Evolutionary conservation across 352 stramenopile species (phyloP).

Genomic region (Plasmopara viticola): DNA sequence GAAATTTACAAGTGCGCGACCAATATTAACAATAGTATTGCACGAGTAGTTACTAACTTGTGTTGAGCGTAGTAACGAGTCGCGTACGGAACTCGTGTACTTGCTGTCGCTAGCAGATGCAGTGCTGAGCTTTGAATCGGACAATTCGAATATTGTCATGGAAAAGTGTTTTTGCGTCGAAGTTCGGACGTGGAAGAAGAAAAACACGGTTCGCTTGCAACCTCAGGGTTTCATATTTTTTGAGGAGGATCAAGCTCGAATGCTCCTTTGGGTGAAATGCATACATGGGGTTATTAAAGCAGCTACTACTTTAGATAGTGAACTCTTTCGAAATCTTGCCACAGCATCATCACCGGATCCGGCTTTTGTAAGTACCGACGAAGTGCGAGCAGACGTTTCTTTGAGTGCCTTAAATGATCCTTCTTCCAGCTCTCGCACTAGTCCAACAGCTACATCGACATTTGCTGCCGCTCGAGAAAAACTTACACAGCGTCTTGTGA

Average conservation of each 20-base stretch:
- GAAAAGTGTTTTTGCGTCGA: conserved; percentile 76
- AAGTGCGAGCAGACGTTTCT: conserved; percentile 10
- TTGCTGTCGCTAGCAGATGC: conserved; percentile 52
- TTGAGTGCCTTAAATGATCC: conserved; percentile 5
- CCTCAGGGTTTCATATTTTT: conserved; percentile 69
- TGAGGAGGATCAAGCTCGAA: conserved; percentile 57
- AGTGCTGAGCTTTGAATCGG: conserved; percentile 56
- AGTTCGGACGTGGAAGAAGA: conserved; percentile 66
- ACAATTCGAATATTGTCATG: conserved; percentile 60
- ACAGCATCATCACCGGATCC: conserved; percentile 13
- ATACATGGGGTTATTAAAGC: conserved; percentile 64
- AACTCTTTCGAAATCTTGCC: conserved; percentile 29
- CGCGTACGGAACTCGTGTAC: conserved; percentile 46
- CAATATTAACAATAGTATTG: neutral
- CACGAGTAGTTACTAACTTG: neutral
- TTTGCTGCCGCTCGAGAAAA: conserved; percentile 22
- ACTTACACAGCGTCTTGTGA: conserved; percentile 27
- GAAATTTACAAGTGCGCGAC: conserved; percentile 46
- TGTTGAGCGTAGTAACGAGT: conserved; percentile 34
- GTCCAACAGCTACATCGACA: conserved; percentile 3
- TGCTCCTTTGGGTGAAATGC: conserved; percentile 72
- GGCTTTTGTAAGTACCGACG: conserved; percentile 18
- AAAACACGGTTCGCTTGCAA: conserved; percentile 45
- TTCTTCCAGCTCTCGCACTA: conserved; percentile 5
- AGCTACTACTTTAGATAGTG: conserved; percentile 31